Evolutionary conservation across 2,329 filamentous ascomycete species (phyloP).

Genomic region (Pleomassaria siparia): DNA sequence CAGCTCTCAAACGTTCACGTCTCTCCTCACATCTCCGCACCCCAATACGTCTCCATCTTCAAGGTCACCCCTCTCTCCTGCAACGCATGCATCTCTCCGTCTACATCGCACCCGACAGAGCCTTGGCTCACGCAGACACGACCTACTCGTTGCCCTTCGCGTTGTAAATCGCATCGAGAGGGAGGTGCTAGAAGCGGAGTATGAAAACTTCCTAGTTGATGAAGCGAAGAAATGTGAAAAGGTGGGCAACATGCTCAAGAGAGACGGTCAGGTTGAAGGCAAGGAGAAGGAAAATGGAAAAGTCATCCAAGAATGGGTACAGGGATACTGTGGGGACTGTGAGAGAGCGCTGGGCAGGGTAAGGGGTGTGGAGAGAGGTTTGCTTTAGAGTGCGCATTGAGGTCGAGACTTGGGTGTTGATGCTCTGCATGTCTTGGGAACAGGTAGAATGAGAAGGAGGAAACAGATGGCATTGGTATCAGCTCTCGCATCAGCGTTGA

Average conservation of each 20-base stretch:
- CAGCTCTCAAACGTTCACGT: constrained; percentile 41
- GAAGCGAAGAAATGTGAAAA: constrained; percentile 77
- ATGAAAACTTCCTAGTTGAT: constrained; percentile 86
- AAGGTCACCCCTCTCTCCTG: constrained; percentile 18
- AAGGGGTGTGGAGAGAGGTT: neutral
- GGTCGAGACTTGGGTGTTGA: no score
- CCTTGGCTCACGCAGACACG: constrained; percentile 82
- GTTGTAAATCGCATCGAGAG: constrained; percentile 87
- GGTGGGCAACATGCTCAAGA: constrained; percentile 51
- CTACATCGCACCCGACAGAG: constrained; percentile 80
- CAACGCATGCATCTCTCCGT: constrained; percentile 48
- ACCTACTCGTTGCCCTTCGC: constrained; percentile 85
- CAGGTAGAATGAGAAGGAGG: no score
- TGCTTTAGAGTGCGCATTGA: no score
- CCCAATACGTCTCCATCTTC: constrained; percentile 15
- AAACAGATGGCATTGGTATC: no score
- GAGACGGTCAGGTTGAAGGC: constrained; percentile 41
- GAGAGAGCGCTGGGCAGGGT: constrained; percentile 39
- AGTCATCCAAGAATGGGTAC: constrained; percentile 58
- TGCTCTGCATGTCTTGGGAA: no score
- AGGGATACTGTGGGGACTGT: constrained; percentile 65
- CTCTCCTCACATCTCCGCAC: constrained; percentile 36
- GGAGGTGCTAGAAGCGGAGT: constrained; percentile 83
- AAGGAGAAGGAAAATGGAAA: constrained; percentile 40
- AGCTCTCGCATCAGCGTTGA: no score